Evolutionary conservation across 768 basidiomycete species (phyloP).

Genomic region (Mrakia hoshinonis): DNA sequence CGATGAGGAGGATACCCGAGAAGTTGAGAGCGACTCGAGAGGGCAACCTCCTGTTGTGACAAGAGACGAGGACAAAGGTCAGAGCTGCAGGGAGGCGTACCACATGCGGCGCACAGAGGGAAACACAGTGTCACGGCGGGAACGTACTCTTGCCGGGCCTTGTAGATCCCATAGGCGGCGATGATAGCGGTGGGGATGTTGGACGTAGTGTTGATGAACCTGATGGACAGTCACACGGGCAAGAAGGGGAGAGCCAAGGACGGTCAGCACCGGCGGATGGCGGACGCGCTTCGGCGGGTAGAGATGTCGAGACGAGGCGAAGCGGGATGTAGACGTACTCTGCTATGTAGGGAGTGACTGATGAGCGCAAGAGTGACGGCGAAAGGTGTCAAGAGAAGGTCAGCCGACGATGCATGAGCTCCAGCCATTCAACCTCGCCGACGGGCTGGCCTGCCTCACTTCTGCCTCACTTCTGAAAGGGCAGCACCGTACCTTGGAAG

Average conservation of each 20-base stretch:
- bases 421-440: neutral
- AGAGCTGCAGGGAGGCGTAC: too few relatives aligned
- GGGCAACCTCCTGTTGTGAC: neutral
- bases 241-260: neutral
- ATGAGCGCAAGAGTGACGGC: neutral
- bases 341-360: conserved; percentile 13
- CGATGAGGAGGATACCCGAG: conserved; percentile 15
- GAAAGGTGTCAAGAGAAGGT: neutral
- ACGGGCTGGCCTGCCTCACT: neutral
- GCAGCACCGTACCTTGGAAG: neutral
- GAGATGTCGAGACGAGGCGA: neutral
- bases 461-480: neutral
- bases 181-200: conserved; percentile 11
- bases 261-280: neutral
- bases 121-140: too few relatives aligned
- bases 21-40: neutral
- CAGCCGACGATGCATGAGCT: neutral
- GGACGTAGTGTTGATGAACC: conserved; percentile 21
- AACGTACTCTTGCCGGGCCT: conserved; percentile 5
- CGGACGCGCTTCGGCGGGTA: neutral
- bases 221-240: neutral
- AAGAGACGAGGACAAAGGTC: too few relatives aligned
- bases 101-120: neutral
- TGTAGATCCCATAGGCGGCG: conserved; percentile 5
- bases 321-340: neutral